Evolutionary conservation across 1,284 basidiomycete species (phyloP).

Genomic region (Cryptococcus sp.): DNA sequence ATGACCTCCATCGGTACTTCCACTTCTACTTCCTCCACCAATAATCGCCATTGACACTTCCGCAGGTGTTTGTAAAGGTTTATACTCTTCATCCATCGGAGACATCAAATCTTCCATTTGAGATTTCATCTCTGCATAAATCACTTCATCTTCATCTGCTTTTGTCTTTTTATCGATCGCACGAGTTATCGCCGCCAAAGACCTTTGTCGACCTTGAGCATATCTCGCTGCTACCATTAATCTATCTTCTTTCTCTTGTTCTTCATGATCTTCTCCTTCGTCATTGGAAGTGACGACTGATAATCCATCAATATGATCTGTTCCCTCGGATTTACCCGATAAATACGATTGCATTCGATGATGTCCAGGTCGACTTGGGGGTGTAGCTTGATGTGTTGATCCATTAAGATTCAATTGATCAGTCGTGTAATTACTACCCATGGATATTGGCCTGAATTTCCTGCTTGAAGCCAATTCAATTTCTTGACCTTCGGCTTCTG

Average conservation of each 20-base stretch:
- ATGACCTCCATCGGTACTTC: neutral
- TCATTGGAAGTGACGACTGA: neutral
- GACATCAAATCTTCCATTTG: neutral
- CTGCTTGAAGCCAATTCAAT: neutral
- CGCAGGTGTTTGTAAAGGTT: neutral
- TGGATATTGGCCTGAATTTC: slow-evolving; percentile 12
- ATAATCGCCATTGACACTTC: neutral
- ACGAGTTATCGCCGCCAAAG: slow-evolving; percentile 31
- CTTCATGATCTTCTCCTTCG: slow-evolving; percentile 9
- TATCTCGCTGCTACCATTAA: slow-evolving; percentile 25
- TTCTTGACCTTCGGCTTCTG: slow-evolving; percentile 16
- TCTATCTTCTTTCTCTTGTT: slow-evolving; percentile 21
- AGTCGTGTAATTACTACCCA: slow-evolving; percentile 18
- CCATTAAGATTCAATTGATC: neutral
- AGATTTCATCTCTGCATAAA: slow-evolving; percentile 4
- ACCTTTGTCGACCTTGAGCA: slow-evolving; percentile 33
- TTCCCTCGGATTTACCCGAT: slow-evolving; percentile 11
- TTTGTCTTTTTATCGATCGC: slow-evolving; percentile 16
- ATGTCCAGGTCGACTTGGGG: slow-evolving; percentile 12
- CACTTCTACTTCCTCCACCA: neutral
- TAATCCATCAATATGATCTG: neutral
- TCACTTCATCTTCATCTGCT: slow-evolving; percentile 12
- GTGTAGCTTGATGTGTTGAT: neutral
- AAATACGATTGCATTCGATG: slow-evolving; percentile 20
- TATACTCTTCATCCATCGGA: slow-evolving; percentile 3